phyloP scores from a whole-genome alignment of 1,284 basidiomycete species.

The Microbotryum silenes-acaulis region DNA sequence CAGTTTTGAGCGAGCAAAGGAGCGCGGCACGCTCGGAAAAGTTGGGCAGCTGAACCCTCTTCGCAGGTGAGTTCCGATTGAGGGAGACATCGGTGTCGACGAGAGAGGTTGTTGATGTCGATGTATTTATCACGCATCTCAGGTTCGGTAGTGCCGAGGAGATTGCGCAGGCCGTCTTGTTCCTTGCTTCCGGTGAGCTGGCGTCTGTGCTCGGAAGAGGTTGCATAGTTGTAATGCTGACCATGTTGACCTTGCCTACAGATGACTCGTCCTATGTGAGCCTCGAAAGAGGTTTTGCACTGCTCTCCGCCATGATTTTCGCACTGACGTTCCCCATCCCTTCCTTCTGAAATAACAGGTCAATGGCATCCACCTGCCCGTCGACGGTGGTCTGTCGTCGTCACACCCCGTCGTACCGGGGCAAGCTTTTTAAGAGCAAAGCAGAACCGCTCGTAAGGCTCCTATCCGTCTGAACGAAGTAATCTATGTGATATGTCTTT shows the following conservation, averaged over 20 bases:
- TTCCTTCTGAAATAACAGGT: slow-evolving; percentile 46
- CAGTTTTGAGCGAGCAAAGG: slow-evolving; percentile 67
- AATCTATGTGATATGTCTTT: too few relatives aligned
- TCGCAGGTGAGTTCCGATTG: slow-evolving; percentile 51
- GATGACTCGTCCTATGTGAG: slow-evolving; percentile 66
- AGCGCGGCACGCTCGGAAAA: slow-evolving; percentile 61
- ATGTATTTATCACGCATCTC: neutral
- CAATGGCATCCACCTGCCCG: slow-evolving; percentile 78
- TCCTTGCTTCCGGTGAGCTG: slow-evolving; percentile 70
- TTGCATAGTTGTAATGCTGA: neutral
- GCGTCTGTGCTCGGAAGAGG: neutral
- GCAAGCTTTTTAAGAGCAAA: slow-evolving; percentile 4
- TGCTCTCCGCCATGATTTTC: neutral
- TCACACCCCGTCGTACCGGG: slow-evolving; percentile 66
- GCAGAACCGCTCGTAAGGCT: too few relatives aligned
- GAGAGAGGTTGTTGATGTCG: too few relatives aligned
- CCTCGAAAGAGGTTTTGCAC: neutral
- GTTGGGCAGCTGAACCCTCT: slow-evolving; percentile 81
- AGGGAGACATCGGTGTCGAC: slow-evolving; percentile 5
- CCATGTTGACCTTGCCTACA: slow-evolving; percentile 35
- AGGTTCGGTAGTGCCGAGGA: slow-evolving; percentile 58
- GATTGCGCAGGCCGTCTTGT: slow-evolving; percentile 74
- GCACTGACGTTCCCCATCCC: neutral
- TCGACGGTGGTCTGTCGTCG: slow-evolving; percentile 74
- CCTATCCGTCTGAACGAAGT: too few relatives aligned